phyloP scores from a whole-genome alignment of 805 yeast genomes.

The Zygoascus tannicola region DNA sequence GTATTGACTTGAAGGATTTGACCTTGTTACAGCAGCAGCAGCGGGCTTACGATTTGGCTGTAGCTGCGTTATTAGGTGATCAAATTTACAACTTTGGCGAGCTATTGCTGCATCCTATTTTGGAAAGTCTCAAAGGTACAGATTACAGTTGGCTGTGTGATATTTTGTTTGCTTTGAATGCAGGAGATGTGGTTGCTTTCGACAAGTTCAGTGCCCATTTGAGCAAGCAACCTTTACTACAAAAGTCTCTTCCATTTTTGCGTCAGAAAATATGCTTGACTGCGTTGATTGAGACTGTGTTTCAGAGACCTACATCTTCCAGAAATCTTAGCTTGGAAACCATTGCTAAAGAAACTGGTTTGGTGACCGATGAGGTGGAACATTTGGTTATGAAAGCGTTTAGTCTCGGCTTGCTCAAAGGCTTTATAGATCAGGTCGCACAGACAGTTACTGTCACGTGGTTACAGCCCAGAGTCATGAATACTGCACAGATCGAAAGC shows the following conservation, averaged over 20 bases:
- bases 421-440: slow-evolving; percentile 83
- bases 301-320: slow-evolving; percentile 61
- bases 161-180: slow-evolving; percentile 59
- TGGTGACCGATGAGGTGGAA: slow-evolving; percentile 71
- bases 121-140: slow-evolving; percentile 42
- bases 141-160: slow-evolving; percentile 62
- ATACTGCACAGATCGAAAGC: slow-evolving; percentile 62
- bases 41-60: slow-evolving; percentile 65
- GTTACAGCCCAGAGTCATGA: slow-evolving; percentile 94
- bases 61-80: slow-evolving; percentile 86
- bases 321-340: slow-evolving; percentile 66
- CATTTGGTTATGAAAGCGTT: slow-evolving; percentile 86
- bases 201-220: slow-evolving; percentile 38
- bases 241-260: slow-evolving; percentile 52
- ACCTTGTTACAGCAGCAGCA: slow-evolving; percentile 34
- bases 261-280: slow-evolving; percentile 87
- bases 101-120: slow-evolving; percentile 78
- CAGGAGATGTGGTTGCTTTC: slow-evolving; percentile 66
- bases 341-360: slow-evolving; percentile 61
- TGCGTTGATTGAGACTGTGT: slow-evolving; percentile 82
- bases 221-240: slow-evolving; percentile 45
- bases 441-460: slow-evolving; percentile 74
- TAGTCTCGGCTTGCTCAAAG: slow-evolving; percentile 72
- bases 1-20: slow-evolving; percentile 43
- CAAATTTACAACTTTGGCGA: slow-evolving; percentile 94